Conservation (phyloP, 2,329 filamentous ascomycete genomes). For the Aspergillus ibericus region DNA sequence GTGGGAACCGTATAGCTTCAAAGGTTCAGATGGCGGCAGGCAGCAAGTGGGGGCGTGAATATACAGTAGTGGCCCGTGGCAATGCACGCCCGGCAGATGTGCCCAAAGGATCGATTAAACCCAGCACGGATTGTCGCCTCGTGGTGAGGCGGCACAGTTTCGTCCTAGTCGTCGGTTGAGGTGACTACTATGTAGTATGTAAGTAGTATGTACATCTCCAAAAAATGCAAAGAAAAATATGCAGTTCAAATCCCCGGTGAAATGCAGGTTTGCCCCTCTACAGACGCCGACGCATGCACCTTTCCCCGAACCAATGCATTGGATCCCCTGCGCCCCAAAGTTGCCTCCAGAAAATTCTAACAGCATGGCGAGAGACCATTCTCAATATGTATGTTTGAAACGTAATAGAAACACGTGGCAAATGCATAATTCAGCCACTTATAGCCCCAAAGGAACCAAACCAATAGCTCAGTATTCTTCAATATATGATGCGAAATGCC, state of each 20-base stretch:
- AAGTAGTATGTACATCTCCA: neutral
- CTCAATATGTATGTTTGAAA: neutral
- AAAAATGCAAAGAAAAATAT: too few relatives aligned
- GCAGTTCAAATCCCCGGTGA: neutral
- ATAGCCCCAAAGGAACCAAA: neutral
- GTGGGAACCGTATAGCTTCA: neutral
- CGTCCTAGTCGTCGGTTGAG: too few relatives aligned
- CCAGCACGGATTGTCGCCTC: too few relatives aligned
- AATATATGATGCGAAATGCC: neutral
- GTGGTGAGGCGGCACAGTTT: too few relatives aligned
- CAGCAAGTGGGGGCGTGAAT: neutral
- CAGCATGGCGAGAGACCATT: neutral
- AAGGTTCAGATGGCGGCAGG: neutral
- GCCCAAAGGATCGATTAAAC: neutral
- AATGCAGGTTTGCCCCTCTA: conserved; percentile 1
- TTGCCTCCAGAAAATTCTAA: neutral
- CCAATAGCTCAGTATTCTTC: neutral
- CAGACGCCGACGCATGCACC: conserved; percentile 10
- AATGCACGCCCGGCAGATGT: neutral
- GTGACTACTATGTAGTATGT: too few relatives aligned
- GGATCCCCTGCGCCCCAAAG: neutral
- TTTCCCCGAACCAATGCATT: neutral
- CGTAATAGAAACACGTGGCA: neutral
- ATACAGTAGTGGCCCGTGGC: neutral
- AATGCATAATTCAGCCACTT: neutral